Evolutionary conservation across 148 eudicot species (phyloP).

Genomic region (Hydrangea macrophylla): DNA sequence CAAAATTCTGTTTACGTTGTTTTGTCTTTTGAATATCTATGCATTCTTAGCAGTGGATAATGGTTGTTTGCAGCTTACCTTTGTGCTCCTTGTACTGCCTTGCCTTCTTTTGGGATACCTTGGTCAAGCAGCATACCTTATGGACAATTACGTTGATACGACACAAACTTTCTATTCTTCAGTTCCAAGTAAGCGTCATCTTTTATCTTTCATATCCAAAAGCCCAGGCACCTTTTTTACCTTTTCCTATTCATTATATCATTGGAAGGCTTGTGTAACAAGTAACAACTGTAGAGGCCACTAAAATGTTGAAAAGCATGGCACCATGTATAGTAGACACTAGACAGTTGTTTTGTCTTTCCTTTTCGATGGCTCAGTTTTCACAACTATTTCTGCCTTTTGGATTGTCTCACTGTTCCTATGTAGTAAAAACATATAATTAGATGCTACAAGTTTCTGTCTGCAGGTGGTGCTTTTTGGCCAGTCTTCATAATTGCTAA

Average conservation of each 20-base stretch:
- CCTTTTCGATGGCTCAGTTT: not conserved
- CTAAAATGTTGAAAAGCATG: not conserved
- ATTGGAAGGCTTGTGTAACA: conserved; percentile 7
- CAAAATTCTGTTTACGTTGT: not conserved
- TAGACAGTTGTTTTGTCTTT: not conserved
- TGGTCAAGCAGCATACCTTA: conserved; percentile 98
- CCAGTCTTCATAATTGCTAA: conserved; percentile 87
- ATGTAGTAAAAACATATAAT: too few relatives aligned
- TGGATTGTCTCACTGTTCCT: too few relatives aligned
- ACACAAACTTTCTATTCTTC: conserved; percentile 82
- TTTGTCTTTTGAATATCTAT: not conserved
- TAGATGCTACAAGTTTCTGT: too few relatives aligned
- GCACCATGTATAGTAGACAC: not conserved
- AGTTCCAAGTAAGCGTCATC: conserved; percentile 67
- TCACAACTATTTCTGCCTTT: too few relatives aligned
- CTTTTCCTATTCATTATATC: not conserved
- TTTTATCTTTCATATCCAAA: conserved; percentile 9
- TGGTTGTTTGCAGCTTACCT: conserved; percentile 78
- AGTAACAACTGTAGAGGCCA: too few relatives aligned
- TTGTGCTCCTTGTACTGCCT: conserved; percentile 83
- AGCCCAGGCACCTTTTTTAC: conserved; percentile 2
- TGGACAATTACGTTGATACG: conserved; percentile 66
- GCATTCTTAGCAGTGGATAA: conserved; percentile 3
- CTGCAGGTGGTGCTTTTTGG: conserved; percentile 89
- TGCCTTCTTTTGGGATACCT: conserved; percentile 96